Base-by-base conservation (phyloP, 805 yeast species). In the Tetrapisispora phaffii region DNA sequence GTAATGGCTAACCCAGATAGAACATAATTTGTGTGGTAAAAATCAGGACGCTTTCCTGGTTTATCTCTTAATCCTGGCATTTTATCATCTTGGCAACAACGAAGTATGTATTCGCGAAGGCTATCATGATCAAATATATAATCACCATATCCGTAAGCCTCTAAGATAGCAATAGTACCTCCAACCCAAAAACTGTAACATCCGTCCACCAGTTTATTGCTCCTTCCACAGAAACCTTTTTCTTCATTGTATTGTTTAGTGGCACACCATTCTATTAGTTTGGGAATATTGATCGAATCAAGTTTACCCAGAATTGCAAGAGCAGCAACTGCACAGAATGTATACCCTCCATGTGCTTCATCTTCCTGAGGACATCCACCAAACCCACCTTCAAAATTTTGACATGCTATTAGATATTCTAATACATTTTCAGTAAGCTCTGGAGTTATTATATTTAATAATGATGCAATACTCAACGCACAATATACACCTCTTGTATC, bases 111-210 rank as follows among this genome's bases (percentile, higher is more conserved):
- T 42, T 75, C 72, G 44, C 71, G 75, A 38, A 90, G 65, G 1
- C 76, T 79, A 9, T 72, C 68, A 48, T 88, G 73, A 47, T 79
- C 71, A 48, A 82, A 57, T 47, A 73, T 50, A 29, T 47, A 21
- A 17, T 49, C 45, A 17, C 44, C 44, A 46, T 50, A 48, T 4
- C 66, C 62, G 0, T 59, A 55, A 2, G 62, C 57, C 15, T 59
- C 67, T 1, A 69, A 31, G 0, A 81, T 66, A 0, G 74, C 67
- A 47, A 85, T 93, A 4, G 87, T 60, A 0, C 87, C 94, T 1
- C 97, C 97, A 1, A 88, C 82, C 98, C 98, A 93, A 62, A 83
- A 90, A 58, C 90, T 79, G 61, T 93, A 93, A 63, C 98, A 93
- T 0, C 95, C 96, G 60, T 93, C 98, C 1, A 93, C 97, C 28